Evolutionary conservation across 108 stramenopile genomes (phyloP).

Genomic region (Cyclotella kingstonii): DNA sequence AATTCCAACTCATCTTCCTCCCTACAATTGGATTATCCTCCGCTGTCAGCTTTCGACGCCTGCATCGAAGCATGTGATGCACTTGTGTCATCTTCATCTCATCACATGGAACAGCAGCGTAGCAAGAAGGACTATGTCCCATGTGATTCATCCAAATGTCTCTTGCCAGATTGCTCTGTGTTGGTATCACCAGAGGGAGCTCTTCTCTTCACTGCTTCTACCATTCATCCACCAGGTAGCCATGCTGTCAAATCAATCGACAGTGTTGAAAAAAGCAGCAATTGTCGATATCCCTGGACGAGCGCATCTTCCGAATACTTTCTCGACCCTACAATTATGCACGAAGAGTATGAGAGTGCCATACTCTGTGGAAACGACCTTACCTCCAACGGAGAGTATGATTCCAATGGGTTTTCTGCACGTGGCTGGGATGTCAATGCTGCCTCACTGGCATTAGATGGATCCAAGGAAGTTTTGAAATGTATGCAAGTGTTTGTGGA

Average conservation of each 20-base stretch:
- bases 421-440: conserved; percentile 33
- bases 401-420: conserved; percentile 61
- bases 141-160: no score
- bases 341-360: conserved; percentile 55
- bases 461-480: conserved; percentile 6
- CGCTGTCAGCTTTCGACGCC: conserved; percentile 54
- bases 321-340: conserved; percentile 4
- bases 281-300: conserved; percentile 33
- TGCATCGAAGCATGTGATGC: conserved; percentile 65
- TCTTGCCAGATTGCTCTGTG: conserved; percentile 56
- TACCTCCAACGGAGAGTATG: conserved; percentile 37
- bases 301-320: conserved; percentile 6
- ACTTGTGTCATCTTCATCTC: conserved; percentile 42
- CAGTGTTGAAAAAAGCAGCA: not conserved
- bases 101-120: not conserved
- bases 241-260: not conserved
- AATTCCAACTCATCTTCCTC: not conserved
- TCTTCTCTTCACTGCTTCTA: conserved; percentile 52
- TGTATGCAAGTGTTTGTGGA: conserved; percentile 16
- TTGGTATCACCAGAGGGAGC: conserved; percentile 72
- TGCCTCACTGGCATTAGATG: conserved; percentile 18
- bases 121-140: not conserved
- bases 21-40: conserved; percentile 2
- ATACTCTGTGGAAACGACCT: conserved; percentile 63
- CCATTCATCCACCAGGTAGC: conserved; percentile 13